phyloP scores from a whole-genome alignment of 768 basidiomycete genomes.

The Glaciozyma antarctica region DNA sequence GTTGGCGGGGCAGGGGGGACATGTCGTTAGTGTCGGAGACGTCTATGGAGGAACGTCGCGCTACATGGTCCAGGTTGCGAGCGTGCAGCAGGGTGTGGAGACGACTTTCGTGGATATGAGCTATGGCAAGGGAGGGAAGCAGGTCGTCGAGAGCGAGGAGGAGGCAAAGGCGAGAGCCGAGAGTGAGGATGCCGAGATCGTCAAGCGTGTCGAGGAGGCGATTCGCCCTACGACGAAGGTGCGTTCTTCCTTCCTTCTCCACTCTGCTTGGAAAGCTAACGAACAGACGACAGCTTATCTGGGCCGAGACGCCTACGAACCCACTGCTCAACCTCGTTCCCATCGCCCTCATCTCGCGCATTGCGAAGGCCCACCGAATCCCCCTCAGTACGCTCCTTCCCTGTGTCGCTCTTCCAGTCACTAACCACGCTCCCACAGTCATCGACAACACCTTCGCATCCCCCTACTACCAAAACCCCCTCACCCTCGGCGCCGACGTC shows the following conservation, averaged over 20 bases:
- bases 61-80: slow-evolving; percentile 62
- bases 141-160: not conserved
- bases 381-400: slow-evolving; percentile 51
- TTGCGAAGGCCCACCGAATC: slow-evolving; percentile 55
- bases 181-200: slow-evolving; percentile 50
- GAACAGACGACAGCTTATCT: slow-evolving; percentile 55
- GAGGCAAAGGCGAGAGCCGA: not conserved
- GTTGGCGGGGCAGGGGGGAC: slow-evolving; percentile 56
- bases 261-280: not conserved
- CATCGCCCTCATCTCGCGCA: slow-evolving; percentile 57
- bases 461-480: slow-evolving; percentile 79
- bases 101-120: slow-evolving; percentile 67
- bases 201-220: slow-evolving; percentile 56
- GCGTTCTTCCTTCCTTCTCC: slow-evolving; percentile 21
- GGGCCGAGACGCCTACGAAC: slow-evolving; percentile 94
- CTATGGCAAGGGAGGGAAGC: slow-evolving; percentile 1
- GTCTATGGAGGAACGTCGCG: slow-evolving; percentile 76
- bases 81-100: slow-evolving; percentile 56
- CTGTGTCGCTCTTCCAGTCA: not conserved
- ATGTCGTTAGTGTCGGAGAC: slow-evolving; percentile 51
- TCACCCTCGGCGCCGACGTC: slow-evolving; percentile 65
- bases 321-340: slow-evolving; percentile 81
- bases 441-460: slow-evolving; percentile 48
- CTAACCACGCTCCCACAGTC: not conserved
- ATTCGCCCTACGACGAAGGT: slow-evolving; percentile 75